Evolutionary conservation across 257 asterid genomes (phyloP).

Genomic region (Nicotiana obtusifolia): DNA sequence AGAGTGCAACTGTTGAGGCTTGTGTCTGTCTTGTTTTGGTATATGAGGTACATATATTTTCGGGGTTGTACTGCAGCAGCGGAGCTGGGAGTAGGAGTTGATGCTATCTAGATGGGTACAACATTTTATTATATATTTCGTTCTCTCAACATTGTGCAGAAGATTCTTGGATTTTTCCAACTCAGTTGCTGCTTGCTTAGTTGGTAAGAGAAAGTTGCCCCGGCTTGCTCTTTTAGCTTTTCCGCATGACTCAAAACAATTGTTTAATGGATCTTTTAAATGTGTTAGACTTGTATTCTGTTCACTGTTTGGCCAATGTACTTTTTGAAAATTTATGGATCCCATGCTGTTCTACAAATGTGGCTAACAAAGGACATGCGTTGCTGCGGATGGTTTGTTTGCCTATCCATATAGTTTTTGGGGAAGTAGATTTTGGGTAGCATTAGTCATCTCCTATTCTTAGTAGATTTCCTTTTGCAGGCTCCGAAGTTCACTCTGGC

Average conservation of each 20-base stretch:
- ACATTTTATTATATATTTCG: constrained; percentile 50
- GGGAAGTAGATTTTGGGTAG: background rate
- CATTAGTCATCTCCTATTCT: constrained; percentile 5
- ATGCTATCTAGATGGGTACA: constrained; percentile 47
- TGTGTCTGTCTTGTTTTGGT: constrained; percentile 26
- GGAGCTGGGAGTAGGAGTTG: constrained; percentile 44
- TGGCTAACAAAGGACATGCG: constrained; percentile 23
- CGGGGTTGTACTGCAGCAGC: constrained; percentile 48
- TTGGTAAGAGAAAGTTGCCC: constrained; percentile 77
- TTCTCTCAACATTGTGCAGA: constrained; percentile 71
- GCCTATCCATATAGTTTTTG: constrained; percentile 15
- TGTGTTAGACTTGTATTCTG: constrained; percentile 1
- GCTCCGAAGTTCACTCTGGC: constrained; percentile 93
- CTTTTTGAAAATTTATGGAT: constrained; percentile 2
- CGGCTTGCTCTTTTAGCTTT: constrained; percentile 45
- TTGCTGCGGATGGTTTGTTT: constrained; percentile 37
- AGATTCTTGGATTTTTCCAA: constrained; percentile 71
- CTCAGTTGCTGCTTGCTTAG: constrained; percentile 77
- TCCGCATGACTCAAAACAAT: constrained; percentile 13
- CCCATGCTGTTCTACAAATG: constrained; percentile 26
- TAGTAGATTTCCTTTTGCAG: constrained; percentile 37
- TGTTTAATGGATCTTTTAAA: background rate
- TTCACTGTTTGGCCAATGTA: constrained; percentile 8
- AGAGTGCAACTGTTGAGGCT: constrained; percentile 27
- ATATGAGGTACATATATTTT: constrained; percentile 20